Conservation (phyloP, 257 asterid genomes). For the Solanum corneliomulleri region DNA sequence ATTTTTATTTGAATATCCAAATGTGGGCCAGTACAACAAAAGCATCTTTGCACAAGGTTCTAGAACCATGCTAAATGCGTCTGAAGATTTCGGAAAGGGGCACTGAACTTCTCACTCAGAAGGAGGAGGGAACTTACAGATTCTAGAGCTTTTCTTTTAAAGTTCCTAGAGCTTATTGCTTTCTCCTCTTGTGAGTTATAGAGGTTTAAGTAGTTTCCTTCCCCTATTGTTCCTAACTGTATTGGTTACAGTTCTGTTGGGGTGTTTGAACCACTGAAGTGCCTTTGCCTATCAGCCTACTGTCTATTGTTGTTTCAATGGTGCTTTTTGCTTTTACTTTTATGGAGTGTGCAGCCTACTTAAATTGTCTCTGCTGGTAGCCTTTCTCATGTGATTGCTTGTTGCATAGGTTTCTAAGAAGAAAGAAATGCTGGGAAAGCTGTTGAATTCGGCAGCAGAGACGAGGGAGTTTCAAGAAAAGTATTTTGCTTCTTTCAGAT, state of each 20-base stretch:
- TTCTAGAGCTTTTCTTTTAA: not conserved
- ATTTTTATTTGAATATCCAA: not conserved
- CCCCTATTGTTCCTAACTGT: not conserved
- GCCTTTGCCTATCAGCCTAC: not conserved
- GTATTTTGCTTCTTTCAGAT: slow-evolving; percentile 21
- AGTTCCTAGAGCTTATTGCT: not conserved
- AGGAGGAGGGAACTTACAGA: not conserved
- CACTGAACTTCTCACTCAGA: not conserved
- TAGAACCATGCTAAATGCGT: not conserved
- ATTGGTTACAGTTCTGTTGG: not conserved
- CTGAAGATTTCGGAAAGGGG: not conserved
- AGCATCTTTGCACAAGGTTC: not conserved
- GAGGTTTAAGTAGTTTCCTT: not conserved
- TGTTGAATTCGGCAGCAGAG: slow-evolving; percentile 42
- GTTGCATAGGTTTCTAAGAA: slow-evolving; percentile 50
- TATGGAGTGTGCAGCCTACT: not conserved
- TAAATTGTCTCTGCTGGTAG: not conserved
- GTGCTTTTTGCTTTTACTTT: not conserved
- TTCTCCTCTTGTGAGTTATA: not conserved
- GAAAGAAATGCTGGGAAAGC: slow-evolving; percentile 45
- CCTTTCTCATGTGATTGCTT: not conserved
- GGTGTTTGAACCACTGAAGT: not conserved
- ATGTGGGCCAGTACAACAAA: not conserved
- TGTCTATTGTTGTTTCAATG: not conserved
- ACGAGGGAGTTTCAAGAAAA: slow-evolving; percentile 55